Evolutionary conservation across 371 early-diverging fungal genomes (phyloP).

Genomic region (Mucor racemosus): DNA sequence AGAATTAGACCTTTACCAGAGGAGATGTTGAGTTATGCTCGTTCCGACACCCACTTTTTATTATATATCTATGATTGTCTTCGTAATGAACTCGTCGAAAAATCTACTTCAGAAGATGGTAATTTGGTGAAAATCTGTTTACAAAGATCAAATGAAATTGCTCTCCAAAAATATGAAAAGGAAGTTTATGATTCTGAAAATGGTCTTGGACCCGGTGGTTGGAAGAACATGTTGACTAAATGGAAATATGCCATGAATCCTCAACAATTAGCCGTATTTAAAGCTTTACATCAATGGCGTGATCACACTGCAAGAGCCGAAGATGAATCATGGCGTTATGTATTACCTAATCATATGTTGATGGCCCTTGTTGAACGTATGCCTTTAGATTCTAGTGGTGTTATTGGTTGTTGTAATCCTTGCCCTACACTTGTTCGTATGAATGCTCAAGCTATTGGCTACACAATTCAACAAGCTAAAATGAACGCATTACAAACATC

Average conservation of each 20-base stretch:
- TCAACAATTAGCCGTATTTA: constrained; percentile 78
- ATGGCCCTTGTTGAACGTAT: constrained; percentile 74
- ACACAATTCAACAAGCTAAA: constrained; percentile 63
- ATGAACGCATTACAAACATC: constrained; percentile 32
- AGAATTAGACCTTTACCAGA: constrained; percentile 88
- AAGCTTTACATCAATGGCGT: constrained; percentile 90
- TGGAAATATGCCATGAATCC: constrained; percentile 64
- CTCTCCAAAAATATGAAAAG: constrained; percentile 75
- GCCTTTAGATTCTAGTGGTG: constrained; percentile 74
- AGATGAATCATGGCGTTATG: constrained; percentile 90
- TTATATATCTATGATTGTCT: constrained; percentile 92
- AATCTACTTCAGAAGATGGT: constrained; percentile 55
- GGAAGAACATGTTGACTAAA: constrained; percentile 71
- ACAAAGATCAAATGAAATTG: constrained; percentile 70
- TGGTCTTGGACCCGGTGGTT: constrained; percentile 79
- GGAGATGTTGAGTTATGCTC: constrained; percentile 94
- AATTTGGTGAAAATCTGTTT: constrained; percentile 73
- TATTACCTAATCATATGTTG: constrained; percentile 91
- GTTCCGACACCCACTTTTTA: constrained; percentile 95
- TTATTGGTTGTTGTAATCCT: constrained; percentile 83
- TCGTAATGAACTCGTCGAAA: constrained; percentile 77
- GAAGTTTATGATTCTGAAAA: constrained; percentile 77
- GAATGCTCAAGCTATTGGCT: constrained; percentile 79
- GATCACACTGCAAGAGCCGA: constrained; percentile 89
- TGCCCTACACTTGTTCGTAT: constrained; percentile 86